Percentiles rank a stretch among this genome's conserved stretches.
Evolutionary conservation across 2,329 filamentous ascomycete genomes (phyloP).

Genomic region (Microdochium nivale): DNA sequence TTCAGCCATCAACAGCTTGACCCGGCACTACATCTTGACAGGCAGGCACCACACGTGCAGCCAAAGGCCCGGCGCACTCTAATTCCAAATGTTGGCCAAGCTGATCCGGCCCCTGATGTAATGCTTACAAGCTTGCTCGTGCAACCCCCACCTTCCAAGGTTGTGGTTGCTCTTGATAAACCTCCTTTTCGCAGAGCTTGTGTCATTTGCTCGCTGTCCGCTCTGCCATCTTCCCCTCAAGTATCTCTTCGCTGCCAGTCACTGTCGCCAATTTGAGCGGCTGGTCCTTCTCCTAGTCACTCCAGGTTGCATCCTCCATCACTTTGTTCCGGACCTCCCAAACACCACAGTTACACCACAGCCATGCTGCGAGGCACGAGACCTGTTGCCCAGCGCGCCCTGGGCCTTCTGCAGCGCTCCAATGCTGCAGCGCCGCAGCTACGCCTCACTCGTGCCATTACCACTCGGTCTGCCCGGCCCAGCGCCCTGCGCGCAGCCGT

Average conservation of each 20-base stretch:
- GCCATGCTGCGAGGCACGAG: constrained; percentile 20
- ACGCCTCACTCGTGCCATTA: not conserved
- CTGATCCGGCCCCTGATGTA: not conserved
- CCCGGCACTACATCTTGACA: too few relatives aligned
- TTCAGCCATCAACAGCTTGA: too few relatives aligned
- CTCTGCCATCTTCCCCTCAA: not conserved
- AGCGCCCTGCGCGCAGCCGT: not conserved
- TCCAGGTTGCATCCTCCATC: not conserved
- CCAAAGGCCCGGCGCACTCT: too few relatives aligned
- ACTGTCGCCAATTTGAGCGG: too few relatives aligned
- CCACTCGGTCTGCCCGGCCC: not conserved
- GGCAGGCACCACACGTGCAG: too few relatives aligned
- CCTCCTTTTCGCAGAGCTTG: not conserved
- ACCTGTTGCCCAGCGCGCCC: constrained; percentile 4
- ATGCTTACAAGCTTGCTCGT: not conserved
- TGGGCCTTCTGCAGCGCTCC: not conserved
- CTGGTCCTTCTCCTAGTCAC: constrained; percentile 1
- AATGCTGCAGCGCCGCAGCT: constrained; percentile 4
- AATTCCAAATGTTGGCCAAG: too few relatives aligned
- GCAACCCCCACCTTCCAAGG: not conserved
- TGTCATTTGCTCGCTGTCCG: not conserved
- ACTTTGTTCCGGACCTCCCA: not conserved
- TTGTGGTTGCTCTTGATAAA: not conserved
- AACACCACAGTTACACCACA: too few relatives aligned
- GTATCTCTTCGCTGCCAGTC: constrained; percentile 2